These are phyloP conservation scores for Stropharia rugosoannulata DNA, from an alignment of 768 basidiomycete genomes.

Conservation along the genomic window DNA sequence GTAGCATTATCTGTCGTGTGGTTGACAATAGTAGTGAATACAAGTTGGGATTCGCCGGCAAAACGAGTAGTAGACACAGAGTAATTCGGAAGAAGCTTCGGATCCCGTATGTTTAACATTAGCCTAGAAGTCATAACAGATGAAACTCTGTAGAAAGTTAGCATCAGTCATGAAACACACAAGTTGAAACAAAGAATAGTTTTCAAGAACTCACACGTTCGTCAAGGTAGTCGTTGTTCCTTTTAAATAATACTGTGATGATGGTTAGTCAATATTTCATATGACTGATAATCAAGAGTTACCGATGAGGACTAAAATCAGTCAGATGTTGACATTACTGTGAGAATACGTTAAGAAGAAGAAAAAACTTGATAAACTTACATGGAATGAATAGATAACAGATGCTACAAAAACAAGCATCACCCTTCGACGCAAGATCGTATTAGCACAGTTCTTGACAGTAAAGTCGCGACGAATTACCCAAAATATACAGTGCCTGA, in stretches of 20 bases:
- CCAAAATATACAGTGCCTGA: constrained; percentile 42
- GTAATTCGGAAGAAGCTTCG: constrained; percentile 13
- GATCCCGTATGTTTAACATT: constrained; percentile 22
- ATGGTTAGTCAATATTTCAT: neutral
- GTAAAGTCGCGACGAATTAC: constrained; percentile 18
- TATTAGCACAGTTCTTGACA: neutral
- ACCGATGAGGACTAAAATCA: neutral
- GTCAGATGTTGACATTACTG: too few species aligned
- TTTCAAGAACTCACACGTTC: constrained; percentile 22
- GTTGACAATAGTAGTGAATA: neutral
- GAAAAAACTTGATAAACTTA: constrained; percentile 7
- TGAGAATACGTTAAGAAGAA: neutral
- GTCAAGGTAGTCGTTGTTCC: constrained; percentile 25
- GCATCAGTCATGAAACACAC: neutral
- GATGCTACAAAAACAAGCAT: constrained; percentile 16
- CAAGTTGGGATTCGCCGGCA: neutral
- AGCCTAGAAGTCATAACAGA: constrained; percentile 19
- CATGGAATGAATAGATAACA: constrained; percentile 15
- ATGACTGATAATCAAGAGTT: neutral
- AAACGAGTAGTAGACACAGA: neutral
- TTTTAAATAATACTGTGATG: constrained; percentile 17
- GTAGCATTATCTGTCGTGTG: neutral
- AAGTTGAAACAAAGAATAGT: neutral
- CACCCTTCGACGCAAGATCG: constrained; percentile 12
- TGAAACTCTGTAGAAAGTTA: constrained; percentile 12